Evolutionary conservation across 2,329 filamentous ascomycete species (phyloP).

Genomic region (Clonostachys rhizophaga): DNA sequence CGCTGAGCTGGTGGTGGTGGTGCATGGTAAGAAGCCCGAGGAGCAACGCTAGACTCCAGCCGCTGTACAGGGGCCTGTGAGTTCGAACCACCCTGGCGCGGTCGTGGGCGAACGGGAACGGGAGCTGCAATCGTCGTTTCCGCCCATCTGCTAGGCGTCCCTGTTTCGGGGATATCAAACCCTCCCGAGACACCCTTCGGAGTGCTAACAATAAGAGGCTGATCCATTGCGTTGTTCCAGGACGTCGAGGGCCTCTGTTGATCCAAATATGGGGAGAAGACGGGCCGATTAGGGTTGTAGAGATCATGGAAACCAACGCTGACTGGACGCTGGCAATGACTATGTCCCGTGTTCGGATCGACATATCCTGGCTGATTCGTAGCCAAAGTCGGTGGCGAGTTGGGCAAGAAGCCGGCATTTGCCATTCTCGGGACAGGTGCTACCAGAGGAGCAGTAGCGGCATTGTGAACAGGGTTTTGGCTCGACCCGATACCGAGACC

Average conservation of each 20-base stretch:
- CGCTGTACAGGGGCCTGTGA: constrained; percentile 32
- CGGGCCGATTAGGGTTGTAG: not conserved
- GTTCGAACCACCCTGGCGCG: constrained; percentile 14
- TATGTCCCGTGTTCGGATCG: too few relatives aligned
- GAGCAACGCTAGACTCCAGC: constrained; percentile 40
- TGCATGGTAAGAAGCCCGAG: not conserved
- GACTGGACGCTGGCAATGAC: too few relatives aligned
- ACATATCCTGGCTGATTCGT: too few relatives aligned
- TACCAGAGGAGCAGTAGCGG: not conserved
- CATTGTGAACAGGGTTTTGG: constrained; percentile 2
- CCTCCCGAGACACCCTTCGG: constrained; percentile 49
- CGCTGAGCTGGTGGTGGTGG: not conserved
- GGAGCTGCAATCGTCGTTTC: constrained; percentile 48
- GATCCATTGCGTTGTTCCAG: constrained; percentile 30
- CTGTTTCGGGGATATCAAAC: constrained; percentile 36
- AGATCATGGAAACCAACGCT: too few relatives aligned
- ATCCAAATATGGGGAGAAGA: constrained; percentile 16
- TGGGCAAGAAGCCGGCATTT: constrained; percentile 3
- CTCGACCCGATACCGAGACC: too few relatives aligned
- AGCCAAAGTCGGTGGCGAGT: too few relatives aligned
- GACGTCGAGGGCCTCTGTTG: constrained; percentile 30
- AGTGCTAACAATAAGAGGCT: constrained; percentile 57
- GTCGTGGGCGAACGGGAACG: constrained; percentile 44
- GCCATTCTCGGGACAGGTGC: constrained; percentile 3
- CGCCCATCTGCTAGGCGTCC: constrained; percentile 20